Percentiles rank a stretch among this genome's conserved stretches.
These are phyloP conservation scores for Trametes coccinea DNA, from an alignment of 768 basidiomycete species.

Conservation along the genomic window DNA sequence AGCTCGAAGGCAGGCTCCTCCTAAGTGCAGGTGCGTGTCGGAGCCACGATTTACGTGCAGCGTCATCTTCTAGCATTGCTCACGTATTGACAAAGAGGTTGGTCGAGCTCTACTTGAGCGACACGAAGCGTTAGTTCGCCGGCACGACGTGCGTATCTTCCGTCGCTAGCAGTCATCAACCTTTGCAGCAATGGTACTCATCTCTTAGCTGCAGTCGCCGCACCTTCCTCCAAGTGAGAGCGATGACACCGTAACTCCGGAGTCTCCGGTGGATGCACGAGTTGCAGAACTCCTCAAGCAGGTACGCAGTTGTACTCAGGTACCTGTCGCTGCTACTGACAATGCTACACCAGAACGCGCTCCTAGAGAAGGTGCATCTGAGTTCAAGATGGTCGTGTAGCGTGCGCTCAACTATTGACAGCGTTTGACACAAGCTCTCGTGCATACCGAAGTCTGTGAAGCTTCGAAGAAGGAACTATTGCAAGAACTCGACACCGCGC, in stretches of 20 bases:
- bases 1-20: slow-evolving; percentile 74
- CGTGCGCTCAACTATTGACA: slow-evolving; percentile 32
- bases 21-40: slow-evolving; percentile 78
- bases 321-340: background rate
- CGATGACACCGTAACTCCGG: slow-evolving; percentile 5
- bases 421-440: slow-evolving; percentile 76
- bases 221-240: background rate
- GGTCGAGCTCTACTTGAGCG: slow-evolving; percentile 85
- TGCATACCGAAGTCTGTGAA: slow-evolving; percentile 82
- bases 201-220: background rate
- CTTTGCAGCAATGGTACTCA: background rate
- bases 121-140: slow-evolving; percentile 83
- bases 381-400: slow-evolving; percentile 6
- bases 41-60: background rate
- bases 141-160: slow-evolving; percentile 56
- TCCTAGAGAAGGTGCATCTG: slow-evolving; percentile 36
- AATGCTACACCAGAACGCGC: slow-evolving; percentile 25
- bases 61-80: too few species aligned
- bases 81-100: slow-evolving; percentile 55
- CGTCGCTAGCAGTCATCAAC: background rate
- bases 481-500: slow-evolving; percentile 74
- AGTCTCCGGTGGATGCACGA: slow-evolving; percentile 30
- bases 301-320: slow-evolving; percentile 12
- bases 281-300: slow-evolving; percentile 30
- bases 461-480: slow-evolving; percentile 72